phyloP scores from a whole-genome alignment of 176 grass and related monocot species.

The Eleusine indica region DNA sequence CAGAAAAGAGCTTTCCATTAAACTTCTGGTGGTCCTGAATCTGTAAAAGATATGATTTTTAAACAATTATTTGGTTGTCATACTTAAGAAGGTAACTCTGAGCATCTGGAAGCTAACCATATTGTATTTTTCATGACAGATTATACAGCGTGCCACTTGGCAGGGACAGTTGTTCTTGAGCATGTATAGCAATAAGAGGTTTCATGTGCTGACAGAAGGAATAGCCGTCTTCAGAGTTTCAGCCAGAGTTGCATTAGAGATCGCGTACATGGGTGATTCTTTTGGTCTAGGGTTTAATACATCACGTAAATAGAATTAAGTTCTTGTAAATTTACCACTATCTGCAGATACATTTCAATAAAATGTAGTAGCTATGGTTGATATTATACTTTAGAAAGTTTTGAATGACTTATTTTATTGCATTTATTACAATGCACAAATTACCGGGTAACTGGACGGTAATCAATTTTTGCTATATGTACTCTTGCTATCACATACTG shows the following conservation, averaged over 20 bases:
- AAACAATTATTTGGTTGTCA: background rate
- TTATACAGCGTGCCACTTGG: background rate
- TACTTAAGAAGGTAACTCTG: background rate
- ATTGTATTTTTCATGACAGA: slow-evolving; percentile 30
- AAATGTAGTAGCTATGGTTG: background rate
- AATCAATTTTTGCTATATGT: too few relatives aligned
- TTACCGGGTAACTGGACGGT: background rate
- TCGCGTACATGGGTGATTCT: slow-evolving; percentile 40
- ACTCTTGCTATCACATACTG: too few relatives aligned
- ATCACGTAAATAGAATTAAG: slow-evolving; percentile 39
- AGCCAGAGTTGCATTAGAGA: slow-evolving; percentile 28
- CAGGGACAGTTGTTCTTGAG: slow-evolving; percentile 26
- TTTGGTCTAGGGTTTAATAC: slow-evolving; percentile 42
- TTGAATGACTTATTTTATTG: background rate
- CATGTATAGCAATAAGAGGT: slow-evolving; percentile 44
- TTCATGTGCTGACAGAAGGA: slow-evolving; percentile 27
- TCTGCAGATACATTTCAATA: background rate
- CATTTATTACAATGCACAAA: background rate
- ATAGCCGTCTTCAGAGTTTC: slow-evolving; percentile 23
- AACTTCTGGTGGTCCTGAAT: background rate
- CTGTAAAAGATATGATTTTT: background rate
- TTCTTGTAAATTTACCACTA: slow-evolving; percentile 36
- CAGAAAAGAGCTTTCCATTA: too few relatives aligned
- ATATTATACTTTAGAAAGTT: slow-evolving; percentile 19
- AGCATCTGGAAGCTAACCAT: background rate